phyloP scores from a whole-genome alignment of 192 early-diverging fungal genomes.

The Coemansia sp. region DNA sequence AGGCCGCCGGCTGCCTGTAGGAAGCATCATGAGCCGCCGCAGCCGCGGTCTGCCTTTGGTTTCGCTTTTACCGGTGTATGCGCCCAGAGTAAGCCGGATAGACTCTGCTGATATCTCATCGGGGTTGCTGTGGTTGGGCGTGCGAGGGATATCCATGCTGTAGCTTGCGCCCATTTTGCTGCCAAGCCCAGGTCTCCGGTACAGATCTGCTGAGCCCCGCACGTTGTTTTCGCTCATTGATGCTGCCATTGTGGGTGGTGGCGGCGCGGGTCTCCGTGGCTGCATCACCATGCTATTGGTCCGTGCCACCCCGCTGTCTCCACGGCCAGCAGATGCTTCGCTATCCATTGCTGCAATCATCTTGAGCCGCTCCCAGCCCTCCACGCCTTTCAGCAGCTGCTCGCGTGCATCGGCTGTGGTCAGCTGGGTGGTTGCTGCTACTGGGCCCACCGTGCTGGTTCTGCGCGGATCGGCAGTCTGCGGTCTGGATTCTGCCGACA shows the following conservation, averaged over 20 bases:
- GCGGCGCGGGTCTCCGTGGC: slow-evolving; percentile 5
- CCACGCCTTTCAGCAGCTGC: slow-evolving; percentile 11
- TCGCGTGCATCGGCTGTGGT: slow-evolving; percentile 1
- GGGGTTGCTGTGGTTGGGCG: slow-evolving; percentile 17
- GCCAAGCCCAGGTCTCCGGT: slow-evolving; percentile 5
- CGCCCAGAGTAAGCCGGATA: slow-evolving; percentile 27
- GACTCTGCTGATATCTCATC: slow-evolving; percentile 27
- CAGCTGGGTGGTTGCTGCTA: neutral
- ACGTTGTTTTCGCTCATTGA: slow-evolving; percentile 3
- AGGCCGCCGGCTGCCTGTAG: slow-evolving; percentile 12
- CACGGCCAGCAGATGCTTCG: neutral
- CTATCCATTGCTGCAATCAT: slow-evolving; percentile 9
- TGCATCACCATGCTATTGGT: neutral
- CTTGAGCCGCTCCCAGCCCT: slow-evolving; percentile 14
- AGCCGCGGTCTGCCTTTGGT: slow-evolving; percentile 28
- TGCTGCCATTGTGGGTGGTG: slow-evolving; percentile 2
- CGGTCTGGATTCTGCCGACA: neutral
- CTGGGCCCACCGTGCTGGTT: neutral
- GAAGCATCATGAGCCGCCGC: slow-evolving; percentile 32
- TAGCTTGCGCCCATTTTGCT: slow-evolving; percentile 10
- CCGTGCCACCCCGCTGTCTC: neutral
- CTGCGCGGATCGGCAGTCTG: slow-evolving; percentile 1
- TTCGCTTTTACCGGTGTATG: slow-evolving; percentile 26
- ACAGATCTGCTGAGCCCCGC: slow-evolving; percentile 14
- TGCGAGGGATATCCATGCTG: slow-evolving; percentile 39